Percentiles rank a stretch among this genome's conserved stretches.
phyloP scores from a whole-genome alignment of 331 rosid genomes.

The Spiraea crenata region DNA sequence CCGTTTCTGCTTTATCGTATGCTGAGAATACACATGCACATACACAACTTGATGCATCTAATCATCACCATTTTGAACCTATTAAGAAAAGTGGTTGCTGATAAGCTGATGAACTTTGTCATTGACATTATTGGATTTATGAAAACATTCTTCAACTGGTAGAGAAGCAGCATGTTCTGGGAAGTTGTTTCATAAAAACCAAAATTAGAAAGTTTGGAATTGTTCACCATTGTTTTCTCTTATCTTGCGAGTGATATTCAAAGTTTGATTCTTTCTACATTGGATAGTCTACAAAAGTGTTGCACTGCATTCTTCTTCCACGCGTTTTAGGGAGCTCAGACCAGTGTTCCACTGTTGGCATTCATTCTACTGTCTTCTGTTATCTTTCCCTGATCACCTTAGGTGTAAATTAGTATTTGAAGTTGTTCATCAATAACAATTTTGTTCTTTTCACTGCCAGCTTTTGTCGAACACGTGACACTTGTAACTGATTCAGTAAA shows the following conservation, averaged over 20 bases:
- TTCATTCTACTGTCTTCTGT: background rate
- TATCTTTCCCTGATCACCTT: background rate
- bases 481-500: slow-evolving; percentile 19
- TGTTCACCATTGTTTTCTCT: background rate
- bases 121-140: background rate
- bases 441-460: background rate
- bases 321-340: background rate
- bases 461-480: slow-evolving; percentile 1
- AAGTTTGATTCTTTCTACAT: background rate
- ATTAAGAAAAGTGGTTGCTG: background rate
- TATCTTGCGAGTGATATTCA: background rate
- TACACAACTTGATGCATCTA: background rate
- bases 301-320: background rate
- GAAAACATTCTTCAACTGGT: background rate
- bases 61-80: background rate
- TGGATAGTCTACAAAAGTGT: background rate
- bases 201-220: background rate
- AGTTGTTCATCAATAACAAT: slow-evolving; percentile 9
- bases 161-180: background rate
- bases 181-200: background rate
- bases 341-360: background rate
- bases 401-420: background rate
- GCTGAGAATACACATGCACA: background rate
- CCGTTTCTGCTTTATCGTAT: background rate
- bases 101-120: background rate